Base-by-base conservation (phyloP, 1,284 basidiomycete genomes). In the Coniferiporia weirii region DNA sequence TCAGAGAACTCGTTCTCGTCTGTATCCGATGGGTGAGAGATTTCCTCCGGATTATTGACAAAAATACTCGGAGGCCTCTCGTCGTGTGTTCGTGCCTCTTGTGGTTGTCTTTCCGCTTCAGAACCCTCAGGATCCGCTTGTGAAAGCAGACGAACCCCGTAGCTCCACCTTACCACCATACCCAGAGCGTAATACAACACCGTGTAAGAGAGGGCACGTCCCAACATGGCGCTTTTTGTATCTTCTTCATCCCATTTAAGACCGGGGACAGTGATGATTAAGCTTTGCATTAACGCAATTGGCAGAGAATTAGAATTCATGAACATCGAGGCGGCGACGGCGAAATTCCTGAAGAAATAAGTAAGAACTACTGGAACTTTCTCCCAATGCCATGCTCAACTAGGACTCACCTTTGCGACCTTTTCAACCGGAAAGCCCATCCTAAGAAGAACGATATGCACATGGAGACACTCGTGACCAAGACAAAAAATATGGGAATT, bases 231-330 rank as follows among this genome's bases (percentile, higher is more conserved):
- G 65, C 94, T 81, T 66, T 85, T 80, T 65, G 83, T 89, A 69
- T 98, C 95, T 56, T 90, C 84, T 5, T 80, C 70, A 15, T 82
- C 87, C 93, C 94, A 95, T 68, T 89, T 86, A 36, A 98, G 78
- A 10, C 85, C 85, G 0, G 89, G 89, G 0, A 97, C 93, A 8
- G 91, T 89, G 56, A 89, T 75, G 6, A 93, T 93, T 20, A 98
- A 83, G 63, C 86, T 90, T 73, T 96, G 91, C 84, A 93, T 89
- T 38, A 98, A 78, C 0, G 95, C 95, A 47, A 97, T 93, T 0
- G 95, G 95, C 1, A 98, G 79, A 4, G 93, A 95, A 70, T 98
- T 98, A 4, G 91, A 93, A 71, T 95, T 95, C 84, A 90, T 90
- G 75, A 92, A 92, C 84, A 89, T 90, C 19, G 88, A 79, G 0